Evolutionary conservation across 164 flowering plant species (phyloP), one percentile per base, ranked within the genome.

Genomic region (Platanus orientalis): DNA sequence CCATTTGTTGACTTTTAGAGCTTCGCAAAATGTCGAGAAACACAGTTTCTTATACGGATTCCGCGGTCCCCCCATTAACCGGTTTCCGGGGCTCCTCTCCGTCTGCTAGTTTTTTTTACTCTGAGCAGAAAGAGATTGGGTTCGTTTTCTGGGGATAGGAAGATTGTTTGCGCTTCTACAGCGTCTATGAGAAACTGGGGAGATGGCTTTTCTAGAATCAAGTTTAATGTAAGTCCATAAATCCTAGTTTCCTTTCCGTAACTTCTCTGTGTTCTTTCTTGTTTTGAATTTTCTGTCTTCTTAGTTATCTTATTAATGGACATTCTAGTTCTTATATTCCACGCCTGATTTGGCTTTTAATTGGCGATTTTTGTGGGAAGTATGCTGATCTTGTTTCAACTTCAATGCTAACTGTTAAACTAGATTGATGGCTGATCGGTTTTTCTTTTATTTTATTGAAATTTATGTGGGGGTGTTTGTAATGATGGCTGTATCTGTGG

Each of bases 121-220:
- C 40, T 58, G 1, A 44, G 54, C 42, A 51, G 53, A 64, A 66
- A 61, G 28, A 54, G 28, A n/a, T 62, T 25, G 58, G 59, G 30
- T 48, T 70, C 47, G n/a, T 24, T 54, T 61, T 51, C 45, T 53
- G 64, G 67, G 62, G 73, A 53, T 39, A 79, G 75, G 57, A 79
- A 69, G 62, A 70, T 76, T 54, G 74, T 75, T 34, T 83, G 88
- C 67, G 82, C 81, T 54, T 90, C 88, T 66, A 47, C 75, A 47
- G 83, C 90, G 7, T 81, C 88, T 57, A 76, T 85, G 0, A 69
- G 66, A 56, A 73, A 74, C 45, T 34, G 76, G 50, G 65, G 67
- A 7, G 75, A 62, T 54, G 70, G 66, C 4, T 44, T 70, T 25
- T 64, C 74, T 28, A 23, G 61, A 20, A 20, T 65, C 27, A 53